These are phyloP conservation scores for Dioscorea zingiberensis DNA, from an alignment of 106 monocot genomes.

Conservation along the genomic window DNA sequence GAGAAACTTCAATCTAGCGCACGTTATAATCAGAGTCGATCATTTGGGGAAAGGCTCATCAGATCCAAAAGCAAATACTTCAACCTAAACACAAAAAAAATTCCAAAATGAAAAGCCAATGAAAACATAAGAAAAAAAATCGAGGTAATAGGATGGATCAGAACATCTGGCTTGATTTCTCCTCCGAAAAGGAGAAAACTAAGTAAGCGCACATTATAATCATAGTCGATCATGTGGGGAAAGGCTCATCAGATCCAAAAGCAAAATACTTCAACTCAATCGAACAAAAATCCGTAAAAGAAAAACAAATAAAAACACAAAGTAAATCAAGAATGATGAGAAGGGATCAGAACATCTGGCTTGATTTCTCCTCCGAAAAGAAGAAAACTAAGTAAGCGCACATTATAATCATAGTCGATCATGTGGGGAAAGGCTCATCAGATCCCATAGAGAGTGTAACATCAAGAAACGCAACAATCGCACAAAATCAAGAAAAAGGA, in stretches of 20 bases:
- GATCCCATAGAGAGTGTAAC: not conserved
- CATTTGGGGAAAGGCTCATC: constrained; percentile 16
- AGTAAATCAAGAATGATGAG: not conserved
- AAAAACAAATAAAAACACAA: not conserved
- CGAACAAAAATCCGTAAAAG: not conserved
- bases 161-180: constrained; percentile 7
- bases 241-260: constrained; percentile 6
- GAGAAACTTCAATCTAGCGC: constrained; percentile 3
- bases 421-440: constrained; percentile 10
- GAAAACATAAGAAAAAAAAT: not conserved
- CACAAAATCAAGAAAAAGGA: no score
- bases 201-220: constrained; percentile 5
- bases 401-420: constrained; percentile 11
- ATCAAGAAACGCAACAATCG: not conserved
- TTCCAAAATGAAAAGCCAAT: not conserved
- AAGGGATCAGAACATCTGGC: constrained; percentile 7
- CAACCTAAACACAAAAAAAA: not conserved
- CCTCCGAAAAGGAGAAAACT: constrained; percentile 1
- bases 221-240: constrained; percentile 16
- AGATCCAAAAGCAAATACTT: not conserved
- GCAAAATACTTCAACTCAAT: not conserved
- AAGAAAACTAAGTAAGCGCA: not conserved
- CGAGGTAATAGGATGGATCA: no score
- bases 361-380: constrained; percentile 3
- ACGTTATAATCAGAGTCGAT: constrained; percentile 11